Base-by-base conservation (phyloP, 495 filamentous ascomycete genomes). In the Hypomontagnella submonticulosa region DNA sequence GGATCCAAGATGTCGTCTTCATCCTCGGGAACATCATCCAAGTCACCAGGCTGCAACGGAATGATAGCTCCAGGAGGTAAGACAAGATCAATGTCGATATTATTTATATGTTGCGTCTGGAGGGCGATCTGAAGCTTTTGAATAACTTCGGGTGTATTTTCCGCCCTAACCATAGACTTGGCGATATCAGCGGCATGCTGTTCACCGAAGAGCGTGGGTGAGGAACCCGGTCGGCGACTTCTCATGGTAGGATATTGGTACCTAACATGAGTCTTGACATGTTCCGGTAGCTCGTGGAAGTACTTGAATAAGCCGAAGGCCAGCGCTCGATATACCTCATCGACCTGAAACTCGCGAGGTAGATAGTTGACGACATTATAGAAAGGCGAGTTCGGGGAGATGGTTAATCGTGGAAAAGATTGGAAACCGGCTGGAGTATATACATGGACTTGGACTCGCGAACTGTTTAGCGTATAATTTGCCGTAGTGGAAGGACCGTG, bases 301-400 rank as follows among this genome's bases (percentile, higher is more conserved):
- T 97, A 99, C 73, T 94, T 98, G 73, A 91, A 83, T 72, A 98
- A 81, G 48, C 91, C 90, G 74, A 98, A 93, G 34, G 95, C 95
- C 40, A 99, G 81, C 1, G 90, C 95, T 13, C 95, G 88, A 75
- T 87, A 92, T 33, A 97, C 79, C 72, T 96, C 93, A 73, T 97
- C 92, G 38, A 93, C 94, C 81, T 98, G 95, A 75, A 91, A 91
- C 70, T 96, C 93, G 57, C 90, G 88, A 18, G 96, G 91, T n/a
- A 99, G 84, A 72, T 96, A 87, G 72, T 90, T 89, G 72, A 99
- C 93, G 30, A 92, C 93, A 57, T 88, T 86, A 74, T 97, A 99
- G 61, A 96, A 87, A n/a, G 95, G 88, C n/a, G 94, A 96, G 57
- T 88, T 93, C 18, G 93, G 94, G 18, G 95, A 95, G 52, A 97